phyloP scores from a whole-genome alignment of 345 rosid species.

The Populus tremula region DNA sequence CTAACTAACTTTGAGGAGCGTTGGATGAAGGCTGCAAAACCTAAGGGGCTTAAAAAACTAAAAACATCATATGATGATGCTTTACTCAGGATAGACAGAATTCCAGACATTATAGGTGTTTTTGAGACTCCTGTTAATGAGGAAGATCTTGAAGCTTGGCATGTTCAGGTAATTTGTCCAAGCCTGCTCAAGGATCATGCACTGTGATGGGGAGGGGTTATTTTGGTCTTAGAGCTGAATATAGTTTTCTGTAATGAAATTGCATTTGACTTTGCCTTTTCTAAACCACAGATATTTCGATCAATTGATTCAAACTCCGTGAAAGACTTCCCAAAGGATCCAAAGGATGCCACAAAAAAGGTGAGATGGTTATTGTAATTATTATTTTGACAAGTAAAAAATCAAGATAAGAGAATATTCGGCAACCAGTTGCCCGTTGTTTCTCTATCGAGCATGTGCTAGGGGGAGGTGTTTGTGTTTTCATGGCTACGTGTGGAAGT shows the following conservation, averaged over 20 bases:
- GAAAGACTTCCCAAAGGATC: slow-evolving; percentile 85
- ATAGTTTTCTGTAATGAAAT: not conserved
- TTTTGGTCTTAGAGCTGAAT: not conserved
- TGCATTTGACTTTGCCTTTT: slow-evolving; percentile 16
- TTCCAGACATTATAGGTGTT: slow-evolving; percentile 71
- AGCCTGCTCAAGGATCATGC: slow-evolving; percentile 5
- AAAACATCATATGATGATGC: slow-evolving; percentile 78
- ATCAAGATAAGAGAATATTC: not conserved
- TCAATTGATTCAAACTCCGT: slow-evolving; percentile 94
- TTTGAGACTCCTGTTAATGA: slow-evolving; percentile 49
- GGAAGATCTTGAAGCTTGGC: slow-evolving; percentile 79
- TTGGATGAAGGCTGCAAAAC: slow-evolving; percentile 83
- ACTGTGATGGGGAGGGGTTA: not conserved
- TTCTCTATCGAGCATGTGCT: not conserved
- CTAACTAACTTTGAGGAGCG: slow-evolving; percentile 92
- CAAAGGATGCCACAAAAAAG: slow-evolving; percentile 66
- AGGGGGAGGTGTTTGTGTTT: not conserved
- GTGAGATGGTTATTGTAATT: slow-evolving; percentile 32
- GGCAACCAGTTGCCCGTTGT: not conserved
- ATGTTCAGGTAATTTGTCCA: slow-evolving; percentile 65
- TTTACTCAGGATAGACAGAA: slow-evolving; percentile 66
- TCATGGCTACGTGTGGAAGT: not conserved
- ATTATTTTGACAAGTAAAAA: not conserved
- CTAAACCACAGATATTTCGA: slow-evolving; percentile 65
- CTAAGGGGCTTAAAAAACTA: slow-evolving; percentile 68